A percentile compares a stretch with the other conserved stretches of the same genome.
phyloP scores from a whole-genome alignment of 805 yeast species.

The Candida loeiensis region DNA sequence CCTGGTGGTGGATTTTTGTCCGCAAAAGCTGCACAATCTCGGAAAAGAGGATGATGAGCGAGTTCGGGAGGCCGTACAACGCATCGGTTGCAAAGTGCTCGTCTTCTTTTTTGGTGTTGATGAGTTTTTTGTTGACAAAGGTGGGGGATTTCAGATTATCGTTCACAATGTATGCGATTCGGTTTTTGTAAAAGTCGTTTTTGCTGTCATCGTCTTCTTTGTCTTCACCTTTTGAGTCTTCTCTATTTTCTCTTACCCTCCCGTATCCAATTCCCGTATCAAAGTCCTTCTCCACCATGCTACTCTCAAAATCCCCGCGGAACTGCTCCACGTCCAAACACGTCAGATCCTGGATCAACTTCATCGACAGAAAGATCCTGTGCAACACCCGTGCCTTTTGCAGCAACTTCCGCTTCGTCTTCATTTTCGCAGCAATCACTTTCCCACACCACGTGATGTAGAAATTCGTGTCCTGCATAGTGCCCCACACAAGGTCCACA shows the following conservation, averaged over 20 bases:
- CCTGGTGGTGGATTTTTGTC: conserved; percentile 52
- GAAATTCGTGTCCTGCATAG: conserved; percentile 78
- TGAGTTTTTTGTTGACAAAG: conserved; percentile 40
- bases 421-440: conserved; percentile 67
- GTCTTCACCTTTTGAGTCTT: conserved; percentile 29
- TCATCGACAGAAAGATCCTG: conserved; percentile 71
- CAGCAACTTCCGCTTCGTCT: conserved; percentile 58
- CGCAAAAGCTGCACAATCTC: conserved; percentile 68
- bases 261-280: conserved; percentile 17
- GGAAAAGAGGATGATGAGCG: conserved; percentile 67
- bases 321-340: conserved; percentile 38
- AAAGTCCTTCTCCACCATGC: conserved; percentile 21
- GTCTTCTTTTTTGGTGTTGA: conserved; percentile 48
- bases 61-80: conserved; percentile 79
- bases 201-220: conserved; percentile 9
- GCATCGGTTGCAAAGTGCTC: conserved; percentile 72
- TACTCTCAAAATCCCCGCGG: conserved; percentile 27
- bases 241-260: background rate
- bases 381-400: conserved; percentile 76
- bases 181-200: conserved; percentile 14
- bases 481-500: conserved; percentile 87
- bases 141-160: conserved; percentile 30
- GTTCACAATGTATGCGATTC: conserved; percentile 25
- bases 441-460: conserved; percentile 75
- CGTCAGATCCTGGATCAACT: conserved; percentile 75